phyloP scores from a whole-genome alignment of 2,329 filamentous ascomycete species.

The Colletotrichum euphorbiae region DNA sequence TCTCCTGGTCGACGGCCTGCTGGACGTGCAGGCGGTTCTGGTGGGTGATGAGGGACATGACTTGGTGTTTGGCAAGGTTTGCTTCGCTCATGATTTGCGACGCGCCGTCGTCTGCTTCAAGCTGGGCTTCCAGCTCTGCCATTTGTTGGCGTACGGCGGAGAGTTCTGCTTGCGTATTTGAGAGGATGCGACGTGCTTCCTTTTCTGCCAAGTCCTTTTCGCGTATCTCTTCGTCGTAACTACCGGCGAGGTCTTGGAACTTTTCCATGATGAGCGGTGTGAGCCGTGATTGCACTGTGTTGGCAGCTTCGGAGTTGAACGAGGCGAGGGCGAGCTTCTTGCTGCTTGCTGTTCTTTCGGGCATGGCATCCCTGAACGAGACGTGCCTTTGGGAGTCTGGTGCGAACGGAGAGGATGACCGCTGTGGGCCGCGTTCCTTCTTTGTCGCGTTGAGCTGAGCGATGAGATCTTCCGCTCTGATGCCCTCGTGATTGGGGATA shows the following conservation, averaged over 20 bases:
- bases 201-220: slow-evolving; percentile 78
- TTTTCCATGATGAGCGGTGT: slow-evolving; percentile 77
- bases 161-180: slow-evolving; percentile 76
- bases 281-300: slow-evolving; percentile 76
- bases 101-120: slow-evolving; percentile 67
- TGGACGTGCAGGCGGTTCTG: slow-evolving; percentile 66
- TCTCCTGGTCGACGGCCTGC: slow-evolving; percentile 62
- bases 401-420: slow-evolving; percentile 80
- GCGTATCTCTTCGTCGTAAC: slow-evolving; percentile 79
- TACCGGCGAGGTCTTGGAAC: slow-evolving; percentile 75
- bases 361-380: slow-evolving; percentile 63
- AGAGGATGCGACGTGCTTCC: slow-evolving; percentile 74
- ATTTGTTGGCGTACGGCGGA: slow-evolving; percentile 70
- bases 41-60: slow-evolving; percentile 61
- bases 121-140: slow-evolving; percentile 64
- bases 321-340: slow-evolving; percentile 53
- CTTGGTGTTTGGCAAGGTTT: slow-evolving; percentile 60
- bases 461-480: slow-evolving; percentile 88
- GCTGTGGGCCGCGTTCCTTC: slow-evolving; percentile 73
- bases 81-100: slow-evolving; percentile 64
- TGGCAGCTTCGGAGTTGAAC: slow-evolving; percentile 74
- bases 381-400: slow-evolving; percentile 69
- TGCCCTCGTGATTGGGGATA: slow-evolving; percentile 82
- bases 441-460: slow-evolving; percentile 77
- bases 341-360: slow-evolving; percentile 51